phyloP scores from a whole-genome alignment of 257 asterid genomes.

The Nicotiana paniculata region DNA sequence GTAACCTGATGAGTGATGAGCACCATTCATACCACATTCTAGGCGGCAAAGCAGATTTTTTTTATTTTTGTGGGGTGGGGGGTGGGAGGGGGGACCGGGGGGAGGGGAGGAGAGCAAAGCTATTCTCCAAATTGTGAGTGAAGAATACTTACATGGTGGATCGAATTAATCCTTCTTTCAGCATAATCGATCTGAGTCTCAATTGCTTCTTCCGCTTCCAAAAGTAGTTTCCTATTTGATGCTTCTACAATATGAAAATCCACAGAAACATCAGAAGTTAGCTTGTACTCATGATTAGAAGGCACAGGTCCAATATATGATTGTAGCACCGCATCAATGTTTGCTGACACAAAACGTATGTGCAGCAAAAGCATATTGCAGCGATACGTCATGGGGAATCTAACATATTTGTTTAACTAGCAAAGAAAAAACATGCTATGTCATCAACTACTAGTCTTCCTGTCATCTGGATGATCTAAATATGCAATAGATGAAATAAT shows the following conservation, averaged over 20 bases:
- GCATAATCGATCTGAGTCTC: conserved; percentile 58
- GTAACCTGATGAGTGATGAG: not conserved
- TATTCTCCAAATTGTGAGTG: conserved; percentile 7
- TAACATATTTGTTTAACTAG: not conserved
- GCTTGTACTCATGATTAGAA: not conserved
- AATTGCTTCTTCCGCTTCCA: conserved; percentile 60
- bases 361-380: not conserved
- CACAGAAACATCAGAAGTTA: not conserved
- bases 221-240: conserved; percentile 43
- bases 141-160: conserved; percentile 55
- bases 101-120: not conserved
- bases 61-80: too few relatives aligned
- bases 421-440: not conserved
- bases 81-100: not conserved
- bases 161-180: conserved; percentile 55
- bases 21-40: not conserved
- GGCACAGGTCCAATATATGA: not conserved
- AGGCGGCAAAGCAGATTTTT: not conserved
- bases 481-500: not conserved
- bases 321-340: not conserved
- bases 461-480: not conserved
- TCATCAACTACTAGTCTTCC: not conserved
- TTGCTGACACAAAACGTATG: not conserved
- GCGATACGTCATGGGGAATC: not conserved
- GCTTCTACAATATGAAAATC: conserved; percentile 40